phyloP scores from a whole-genome alignment of 257 asterid species.

The Salvia rosmarinus region DNA sequence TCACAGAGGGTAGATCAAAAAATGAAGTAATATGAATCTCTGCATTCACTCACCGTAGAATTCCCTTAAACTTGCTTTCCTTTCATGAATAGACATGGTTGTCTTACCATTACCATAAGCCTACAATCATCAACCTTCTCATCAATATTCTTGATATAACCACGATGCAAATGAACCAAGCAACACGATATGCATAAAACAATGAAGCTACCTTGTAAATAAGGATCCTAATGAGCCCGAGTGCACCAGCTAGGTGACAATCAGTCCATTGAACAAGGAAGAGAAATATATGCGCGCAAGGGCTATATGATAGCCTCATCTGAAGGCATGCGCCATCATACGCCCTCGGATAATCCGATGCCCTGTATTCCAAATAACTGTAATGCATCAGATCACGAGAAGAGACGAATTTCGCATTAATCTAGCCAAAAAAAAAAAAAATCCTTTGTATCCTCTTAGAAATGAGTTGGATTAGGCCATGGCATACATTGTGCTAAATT shows the following conservation, averaged over 20 bases:
- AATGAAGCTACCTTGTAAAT: slow-evolving; percentile 66
- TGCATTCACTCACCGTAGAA: slow-evolving; percentile 71
- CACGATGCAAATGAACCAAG: background rate
- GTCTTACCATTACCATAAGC: slow-evolving; percentile 84
- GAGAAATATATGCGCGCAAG: slow-evolving; percentile 78
- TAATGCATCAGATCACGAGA: background rate
- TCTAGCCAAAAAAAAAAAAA: background rate
- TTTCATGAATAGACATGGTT: slow-evolving; percentile 73
- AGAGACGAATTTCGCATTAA: background rate
- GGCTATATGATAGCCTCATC: slow-evolving; percentile 95
- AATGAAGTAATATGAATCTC: background rate
- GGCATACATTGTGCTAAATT: slow-evolving; percentile 9
- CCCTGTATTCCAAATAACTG: slow-evolving; percentile 55
- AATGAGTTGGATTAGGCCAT: background rate
- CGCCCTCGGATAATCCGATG: slow-evolving; percentile 73
- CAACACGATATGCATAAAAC: background rate
- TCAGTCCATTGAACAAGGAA: slow-evolving; percentile 95
- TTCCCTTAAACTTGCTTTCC: slow-evolving; percentile 77
- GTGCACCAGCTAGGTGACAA: slow-evolving; percentile 83
- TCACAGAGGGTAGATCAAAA: background rate
- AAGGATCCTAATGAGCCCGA: slow-evolving; percentile 81
- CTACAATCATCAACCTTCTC: slow-evolving; percentile 47
- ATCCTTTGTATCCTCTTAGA: background rate
- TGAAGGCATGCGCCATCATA: slow-evolving; percentile 85
- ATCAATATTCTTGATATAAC: slow-evolving; percentile 28